Evolutionary conservation across 768 basidiomycete genomes (phyloP), one percentile per base, ranked within the genome.

Genomic region (Suillus brevipes): DNA sequence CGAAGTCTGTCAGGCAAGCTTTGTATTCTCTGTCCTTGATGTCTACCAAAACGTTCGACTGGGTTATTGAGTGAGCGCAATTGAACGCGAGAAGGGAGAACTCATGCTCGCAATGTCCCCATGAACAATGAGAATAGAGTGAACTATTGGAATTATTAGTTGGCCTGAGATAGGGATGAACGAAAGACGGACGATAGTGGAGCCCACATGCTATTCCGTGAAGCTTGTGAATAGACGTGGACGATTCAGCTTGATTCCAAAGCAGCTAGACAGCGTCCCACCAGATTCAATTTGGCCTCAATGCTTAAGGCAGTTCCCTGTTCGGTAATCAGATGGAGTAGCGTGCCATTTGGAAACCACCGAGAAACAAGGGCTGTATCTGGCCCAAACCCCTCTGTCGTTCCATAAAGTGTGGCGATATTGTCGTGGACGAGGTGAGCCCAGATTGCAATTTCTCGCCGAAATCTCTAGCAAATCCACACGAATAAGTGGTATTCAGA

Each of bases 1-100:
- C 83, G 50, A 84, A 84, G 60, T 84, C 83, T 34, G 78, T 75
- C 6, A 84, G 67, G 12, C 76, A 75, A 0, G 78, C 82, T 23
- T 73, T 76, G 28, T 76, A 66, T 20, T 67, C 45, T 20, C 23
- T 50, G 0, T 16, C 28, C 9, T 31, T 31, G 52, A 53, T 0
- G 6, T 66, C 62, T 2, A 72, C 16, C 20, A 70, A 60, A 0
- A 72, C 61, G 1, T 73, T 69, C 1, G 64, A 70, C 70, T 73
- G 57, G 28, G 7, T 13, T 10, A 2, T 5, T 38, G 10, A 20
- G 13, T 4, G 4, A 36, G 16, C 1, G 7, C 20, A 7, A 18
- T 1, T 9, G 4, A 42, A n/a, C 31, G 34, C 1, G 3, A 4
- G 73, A 62, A 28, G 3, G 37, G 13, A 28, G 16, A 5, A 3